Base-by-base conservation (phyloP, 2,329 filamentous ascomycete genomes). In the Teratosphaeria epicoccoides region DNA sequence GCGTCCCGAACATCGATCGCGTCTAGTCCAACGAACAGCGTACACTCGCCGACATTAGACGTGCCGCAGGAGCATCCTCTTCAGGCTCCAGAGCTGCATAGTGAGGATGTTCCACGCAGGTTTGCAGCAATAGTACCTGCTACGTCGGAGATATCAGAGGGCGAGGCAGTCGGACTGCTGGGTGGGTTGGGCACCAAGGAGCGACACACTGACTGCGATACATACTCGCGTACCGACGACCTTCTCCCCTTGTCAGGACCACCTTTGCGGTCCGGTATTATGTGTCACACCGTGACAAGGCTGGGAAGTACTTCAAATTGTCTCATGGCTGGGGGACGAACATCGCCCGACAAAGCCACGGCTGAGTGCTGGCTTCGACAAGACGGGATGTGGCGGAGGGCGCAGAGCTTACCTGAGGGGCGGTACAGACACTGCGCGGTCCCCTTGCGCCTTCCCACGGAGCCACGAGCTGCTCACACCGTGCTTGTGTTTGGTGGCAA, bases 271-370 rank as follows among this genome's bases (percentile, higher is more conserved):
- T 54, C 61, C 52, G 66, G 70, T 33, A 61, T 72, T 44, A 84
- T 91, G 75, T 93, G 87, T 59, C 87, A 93, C 66, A 85, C 86
- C 0, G 73, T 89, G 20, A 90, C 85, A 20, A 74, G 81, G 47
- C 65, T 94, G 4, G 77, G 76, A 1, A 70, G 74, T 28, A 63
- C 59, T 5, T 68, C 70, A 22, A 78, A 79, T 14, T 77, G 76
- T 53, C 68, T 96, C 10, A 72, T 95, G 46, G 76, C 80, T 25
- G 90, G 91, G 23, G 91, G 91, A 4, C 79, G 90, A 53, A 76
- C 78, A n/a, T 91, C 88, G 6, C 89, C 90, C 4, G 75, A 82
- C 11, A 77, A 76, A 25, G 82, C 82, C 1, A 72, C 88, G 43
- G 73, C 73, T 29, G 87, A 93, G 66, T 89, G 85, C 59, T 96